Conservation (phyloP, 352 stramenopile species). For the Globisporangium paroecandrum region DNA sequence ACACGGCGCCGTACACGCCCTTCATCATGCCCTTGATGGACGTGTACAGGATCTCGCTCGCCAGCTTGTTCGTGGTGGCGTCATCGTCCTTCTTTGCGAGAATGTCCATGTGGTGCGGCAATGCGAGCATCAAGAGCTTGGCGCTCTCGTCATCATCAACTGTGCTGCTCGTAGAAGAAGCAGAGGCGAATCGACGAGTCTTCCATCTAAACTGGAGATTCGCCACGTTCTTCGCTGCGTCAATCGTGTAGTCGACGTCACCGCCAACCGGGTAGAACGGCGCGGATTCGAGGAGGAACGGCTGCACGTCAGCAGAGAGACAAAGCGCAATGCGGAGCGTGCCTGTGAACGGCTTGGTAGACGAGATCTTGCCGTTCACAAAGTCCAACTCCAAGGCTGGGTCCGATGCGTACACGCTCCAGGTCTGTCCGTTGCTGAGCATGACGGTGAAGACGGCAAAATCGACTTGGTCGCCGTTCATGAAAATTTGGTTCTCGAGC, state of each 20-base stretch:
- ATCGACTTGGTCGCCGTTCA: slow-evolving; percentile 34
- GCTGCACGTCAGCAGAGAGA: slow-evolving; percentile 31
- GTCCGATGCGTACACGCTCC: slow-evolving; percentile 67
- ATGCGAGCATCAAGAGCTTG: slow-evolving; percentile 69
- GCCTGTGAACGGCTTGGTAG: slow-evolving; percentile 39
- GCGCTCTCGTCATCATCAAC: slow-evolving; percentile 2
- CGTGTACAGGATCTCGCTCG: slow-evolving; percentile 53
- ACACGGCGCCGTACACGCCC: slow-evolving; percentile 55
- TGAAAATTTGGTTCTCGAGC: slow-evolving; percentile 32
- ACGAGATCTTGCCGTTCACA: slow-evolving; percentile 31
- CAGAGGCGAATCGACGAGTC: slow-evolving; percentile 36
- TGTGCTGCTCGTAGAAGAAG: slow-evolving; percentile 16
- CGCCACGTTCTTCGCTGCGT: slow-evolving; percentile 24
- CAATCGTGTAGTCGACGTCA: slow-evolving; percentile 43
- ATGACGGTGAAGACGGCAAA: slow-evolving; percentile 52
- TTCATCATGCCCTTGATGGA: slow-evolving; percentile 74
- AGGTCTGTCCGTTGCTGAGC: slow-evolving; percentile 62
- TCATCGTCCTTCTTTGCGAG: slow-evolving; percentile 23
- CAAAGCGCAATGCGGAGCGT: slow-evolving; percentile 53
- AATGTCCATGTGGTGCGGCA: slow-evolving; percentile 71
- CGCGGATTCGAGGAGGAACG: slow-evolving; percentile 56
- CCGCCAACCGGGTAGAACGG: slow-evolving; percentile 55
- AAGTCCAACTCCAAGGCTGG: slow-evolving; percentile 33
- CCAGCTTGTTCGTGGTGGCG: slow-evolving; percentile 25
- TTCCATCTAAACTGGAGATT: slow-evolving; percentile 64